A percentile compares a stretch with the other conserved stretches of the same genome.
Evolutionary conservation across 768 basidiomycete genomes (phyloP).

Genomic region (Tephrocybe sp.): DNA sequence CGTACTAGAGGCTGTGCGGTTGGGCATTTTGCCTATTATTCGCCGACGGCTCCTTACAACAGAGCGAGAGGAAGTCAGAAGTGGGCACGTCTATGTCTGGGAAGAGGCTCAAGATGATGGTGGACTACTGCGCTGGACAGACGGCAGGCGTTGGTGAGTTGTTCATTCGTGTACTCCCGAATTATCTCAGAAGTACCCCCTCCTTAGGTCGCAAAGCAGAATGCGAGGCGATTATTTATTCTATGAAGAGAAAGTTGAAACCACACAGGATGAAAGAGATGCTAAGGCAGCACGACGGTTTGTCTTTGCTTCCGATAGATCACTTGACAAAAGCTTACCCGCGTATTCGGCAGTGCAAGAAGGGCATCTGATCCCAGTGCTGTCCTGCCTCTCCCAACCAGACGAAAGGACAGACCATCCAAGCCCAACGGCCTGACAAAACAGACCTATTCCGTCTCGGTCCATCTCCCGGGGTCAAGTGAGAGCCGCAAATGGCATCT

Average conservation of each 20-base stretch:
- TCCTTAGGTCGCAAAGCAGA: constrained; percentile 74
- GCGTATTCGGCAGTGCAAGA: constrained; percentile 41
- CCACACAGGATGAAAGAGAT: constrained; percentile 76
- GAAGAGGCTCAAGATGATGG: constrained; percentile 81
- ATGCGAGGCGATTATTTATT: constrained; percentile 84
- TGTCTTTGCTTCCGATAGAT: constrained; percentile 13
- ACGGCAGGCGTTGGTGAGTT: constrained; percentile 72
- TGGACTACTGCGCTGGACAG: constrained; percentile 76
- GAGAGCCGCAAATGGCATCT: constrained; percentile 79
- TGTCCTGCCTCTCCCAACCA: constrained; percentile 55
- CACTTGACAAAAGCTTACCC: constrained; percentile 11
- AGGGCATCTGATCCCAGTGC: constrained; percentile 65
- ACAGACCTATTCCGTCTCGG: constrained; percentile 81
- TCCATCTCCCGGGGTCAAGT: constrained; percentile 58
- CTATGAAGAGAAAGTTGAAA: constrained; percentile 83
- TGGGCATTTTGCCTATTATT: constrained; percentile 67
- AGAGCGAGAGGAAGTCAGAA: constrained; percentile 67
- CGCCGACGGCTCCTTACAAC: constrained; percentile 64
- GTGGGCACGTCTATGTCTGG: constrained; percentile 85
- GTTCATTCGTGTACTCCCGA: no score
- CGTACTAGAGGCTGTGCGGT: constrained; percentile 74
- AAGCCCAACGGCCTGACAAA: constrained; percentile 83
- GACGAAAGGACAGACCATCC: constrained; percentile 75
- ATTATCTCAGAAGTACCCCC: no score
- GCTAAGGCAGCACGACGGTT: constrained; percentile 77